phyloP scores from a whole-genome alignment of 306 rosid genomes.

The Trichosanthes truncata region DNA sequence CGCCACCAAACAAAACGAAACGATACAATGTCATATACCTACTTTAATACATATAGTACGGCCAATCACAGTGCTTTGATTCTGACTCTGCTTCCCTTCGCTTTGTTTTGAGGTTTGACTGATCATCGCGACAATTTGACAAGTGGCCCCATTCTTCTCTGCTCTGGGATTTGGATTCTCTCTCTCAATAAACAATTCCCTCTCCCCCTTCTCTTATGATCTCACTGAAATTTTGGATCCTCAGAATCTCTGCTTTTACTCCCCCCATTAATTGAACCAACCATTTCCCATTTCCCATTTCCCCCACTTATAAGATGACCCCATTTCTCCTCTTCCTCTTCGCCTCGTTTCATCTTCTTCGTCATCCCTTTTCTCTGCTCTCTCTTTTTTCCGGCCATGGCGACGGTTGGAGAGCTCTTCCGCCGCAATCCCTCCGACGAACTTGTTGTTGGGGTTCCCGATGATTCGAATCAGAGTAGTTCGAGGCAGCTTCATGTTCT shows the following conservation, averaged over 20 bases:
- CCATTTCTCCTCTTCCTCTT: background rate
- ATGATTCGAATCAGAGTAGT: slow-evolving; percentile 4
- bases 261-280: slow-evolving; percentile 20
- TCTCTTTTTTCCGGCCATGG: slow-evolving; percentile 20
- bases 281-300: background rate
- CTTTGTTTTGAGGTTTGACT: background rate
- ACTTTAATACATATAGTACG: background rate
- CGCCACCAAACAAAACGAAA: background rate
- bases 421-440: slow-evolving; percentile 14
- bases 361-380: background rate
- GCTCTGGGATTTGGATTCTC: background rate
- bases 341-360: background rate
- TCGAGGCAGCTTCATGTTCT: slow-evolving; percentile 57
- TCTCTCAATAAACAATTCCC: slow-evolving; percentile 4
- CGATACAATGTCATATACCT: background rate
- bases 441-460: slow-evolving; percentile 18
- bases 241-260: slow-evolving; percentile 66
- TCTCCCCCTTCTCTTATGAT: slow-evolving; percentile 14
- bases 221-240: slow-evolving; percentile 67
- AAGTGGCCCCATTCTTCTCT: background rate
- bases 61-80: background rate
- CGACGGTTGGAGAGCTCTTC: slow-evolving; percentile 26
- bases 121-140: background rate
- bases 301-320: background rate
- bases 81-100: background rate